phyloP scores from a whole-genome alignment of 2,329 filamentous ascomycete species.

The Aspergillus sp. region DNA sequence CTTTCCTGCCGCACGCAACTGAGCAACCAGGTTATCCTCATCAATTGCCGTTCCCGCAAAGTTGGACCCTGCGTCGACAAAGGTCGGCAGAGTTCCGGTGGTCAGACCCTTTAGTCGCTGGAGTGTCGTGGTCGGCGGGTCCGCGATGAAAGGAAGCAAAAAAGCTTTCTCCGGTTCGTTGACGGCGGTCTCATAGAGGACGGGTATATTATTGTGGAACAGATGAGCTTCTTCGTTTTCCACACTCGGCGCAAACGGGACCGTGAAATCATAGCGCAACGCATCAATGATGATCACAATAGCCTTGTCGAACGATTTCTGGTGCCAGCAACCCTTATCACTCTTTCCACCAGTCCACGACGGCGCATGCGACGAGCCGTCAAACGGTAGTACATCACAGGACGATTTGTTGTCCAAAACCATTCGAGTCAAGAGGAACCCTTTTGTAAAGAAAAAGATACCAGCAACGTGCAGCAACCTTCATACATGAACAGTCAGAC shows the following conservation, averaged over 20 bases:
- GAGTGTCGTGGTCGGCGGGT: slow-evolving; percentile 88
- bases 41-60: slow-evolving; percentile 94
- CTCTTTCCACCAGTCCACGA: slow-evolving; percentile 17
- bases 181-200: slow-evolving; percentile 75
- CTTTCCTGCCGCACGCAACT: slow-evolving; percentile 59
- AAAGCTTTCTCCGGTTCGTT: slow-evolving; percentile 74
- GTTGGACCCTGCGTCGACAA: slow-evolving; percentile 88
- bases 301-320: slow-evolving; percentile 85
- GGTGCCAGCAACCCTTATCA: slow-evolving; percentile 83
- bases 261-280: slow-evolving; percentile 91
- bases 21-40: slow-evolving; percentile 72
- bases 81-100: slow-evolving; percentile 89
- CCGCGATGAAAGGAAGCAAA: slow-evolving; percentile 89
- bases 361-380: slow-evolving; percentile 20
- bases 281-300: slow-evolving; percentile 89
- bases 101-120: slow-evolving; percentile 90
- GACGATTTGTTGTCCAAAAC: slow-evolving; percentile 70
- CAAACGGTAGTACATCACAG: slow-evolving; percentile 63
- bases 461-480: slow-evolving; percentile 69
- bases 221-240: slow-evolving; percentile 46
- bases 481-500: neutral
- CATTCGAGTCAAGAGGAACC: slow-evolving; percentile 83
- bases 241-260: slow-evolving; percentile 58
- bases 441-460: slow-evolving; percentile 87
- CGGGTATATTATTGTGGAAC: slow-evolving; percentile 82